Base-by-base conservation (phyloP, 2,329 filamentous ascomycete species). In the Blumeria hordei region DNA sequence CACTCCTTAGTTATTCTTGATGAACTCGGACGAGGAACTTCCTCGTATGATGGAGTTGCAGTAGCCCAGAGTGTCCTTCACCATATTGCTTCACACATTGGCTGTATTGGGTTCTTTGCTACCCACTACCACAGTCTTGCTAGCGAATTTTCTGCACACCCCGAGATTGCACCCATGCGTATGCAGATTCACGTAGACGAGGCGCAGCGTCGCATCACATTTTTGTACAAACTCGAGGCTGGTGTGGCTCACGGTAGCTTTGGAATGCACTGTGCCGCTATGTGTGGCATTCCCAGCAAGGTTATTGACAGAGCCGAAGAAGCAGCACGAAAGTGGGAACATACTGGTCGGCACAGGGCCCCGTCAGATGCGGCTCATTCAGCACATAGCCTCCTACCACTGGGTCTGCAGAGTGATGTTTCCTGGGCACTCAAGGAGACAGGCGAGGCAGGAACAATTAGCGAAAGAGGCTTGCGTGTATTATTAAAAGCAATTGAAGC, bases 21-120 rank as follows among this genome's bases (percentile, higher is more conserved):
- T 67, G 92, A 98, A 66, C 80, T 98, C 0, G 92, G 92, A 51
- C 85, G 92, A 59, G 92, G 92, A 54, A 98, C 92, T 0, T 88
- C 83, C 57, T 94, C 86, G 35, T 96, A 96, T 66, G 92, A 98
- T 62, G 92, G 92, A 60, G 88, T 98, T 0, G 90, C 92, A 0
- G 92, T 98, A 3, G 92, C 92, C 0, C 90, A 98, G 67, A 87
- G 92, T 1, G 92, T 98, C 0, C 76, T 98, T n/a, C 92, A 98
- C 65, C 90, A 98, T 62, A 78, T 96, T 14, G 88, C 90, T 7
- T 85, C 85, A 3, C 88, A 96, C 62, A 85, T 95, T 54, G 92
- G 92, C 54, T 94, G 90, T 54, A 71, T 94, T 2, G 92, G 92
- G 37, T 96, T 94, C 76, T 98, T 98, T 63, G 92, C 92, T 0